These are phyloP conservation scores for Diaporthe batatas DNA, from an alignment of 2,329 filamentous ascomycete genomes.

Conservation along the genomic window DNA sequence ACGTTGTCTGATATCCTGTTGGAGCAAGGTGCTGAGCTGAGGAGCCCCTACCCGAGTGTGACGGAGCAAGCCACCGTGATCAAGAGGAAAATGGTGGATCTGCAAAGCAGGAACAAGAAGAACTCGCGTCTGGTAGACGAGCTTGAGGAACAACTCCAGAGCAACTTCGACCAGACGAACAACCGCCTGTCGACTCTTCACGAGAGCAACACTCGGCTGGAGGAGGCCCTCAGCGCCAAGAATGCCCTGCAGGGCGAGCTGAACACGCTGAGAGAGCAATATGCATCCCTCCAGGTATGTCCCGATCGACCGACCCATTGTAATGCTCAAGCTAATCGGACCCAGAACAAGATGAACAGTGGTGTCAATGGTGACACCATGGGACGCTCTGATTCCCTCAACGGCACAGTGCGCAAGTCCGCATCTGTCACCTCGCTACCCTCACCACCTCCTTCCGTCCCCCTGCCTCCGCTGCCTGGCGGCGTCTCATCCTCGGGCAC, in stretches of 20 bases:
- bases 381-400: conserved; percentile 71
- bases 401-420: conserved; percentile 85
- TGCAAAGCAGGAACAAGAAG: conserved; percentile 83
- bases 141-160: conserved; percentile 95
- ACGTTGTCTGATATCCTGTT: conserved; percentile 67
- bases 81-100: conserved; percentile 74
- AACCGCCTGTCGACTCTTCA: conserved; percentile 89
- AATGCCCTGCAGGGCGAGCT: conserved; percentile 76
- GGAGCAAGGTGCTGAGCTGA: conserved; percentile 60
- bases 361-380: conserved; percentile 46
- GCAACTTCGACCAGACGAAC: conserved; percentile 91
- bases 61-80: conserved; percentile 71
- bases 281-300: conserved; percentile 82
- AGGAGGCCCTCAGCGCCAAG: conserved; percentile 80
- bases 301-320: conserved; percentile 11
- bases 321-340: conserved; percentile 46
- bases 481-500: conserved; percentile 54
- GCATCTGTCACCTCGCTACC: conserved; percentile 85
- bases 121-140: conserved; percentile 93
- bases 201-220: conserved; percentile 80
- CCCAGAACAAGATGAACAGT: conserved; percentile 67
- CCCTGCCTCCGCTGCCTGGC: conserved; percentile 89
- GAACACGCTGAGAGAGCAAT: conserved; percentile 76
- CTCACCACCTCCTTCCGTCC: conserved; percentile 94
- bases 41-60: conserved; percentile 61